A percentile compares a stretch with the other conserved stretches of the same genome.
Conservation (phyloP, 1,284 basidiomycete genomes). For the Heterobasidion occidentale region DNA sequence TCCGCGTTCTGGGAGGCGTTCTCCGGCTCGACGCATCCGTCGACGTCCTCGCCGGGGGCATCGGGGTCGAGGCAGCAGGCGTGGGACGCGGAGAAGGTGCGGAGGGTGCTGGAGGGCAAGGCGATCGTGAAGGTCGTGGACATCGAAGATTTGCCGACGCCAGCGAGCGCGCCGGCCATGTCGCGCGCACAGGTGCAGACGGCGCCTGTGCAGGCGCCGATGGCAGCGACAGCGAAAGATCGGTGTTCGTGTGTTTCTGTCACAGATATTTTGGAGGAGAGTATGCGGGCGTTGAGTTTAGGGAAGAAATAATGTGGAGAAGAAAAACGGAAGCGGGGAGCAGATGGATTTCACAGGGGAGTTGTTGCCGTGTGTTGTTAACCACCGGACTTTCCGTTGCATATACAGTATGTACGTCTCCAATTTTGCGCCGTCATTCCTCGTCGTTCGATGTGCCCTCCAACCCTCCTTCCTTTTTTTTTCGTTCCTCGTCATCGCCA, state of each 20-base stretch:
- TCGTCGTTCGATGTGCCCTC: no score
- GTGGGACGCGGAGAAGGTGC: conserved; percentile 72
- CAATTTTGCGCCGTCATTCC: not conserved
- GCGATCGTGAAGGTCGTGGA: conserved; percentile 71
- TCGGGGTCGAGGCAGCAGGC: conserved; percentile 15
- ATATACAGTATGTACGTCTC: no score
- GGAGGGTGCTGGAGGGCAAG: conserved; percentile 67
- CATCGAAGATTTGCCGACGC: conserved; percentile 22
- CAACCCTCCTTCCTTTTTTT: no score
- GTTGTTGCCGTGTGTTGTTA: not conserved
- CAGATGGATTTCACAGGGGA: not conserved
- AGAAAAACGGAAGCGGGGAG: not conserved
- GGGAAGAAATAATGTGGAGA: conserved; percentile 33
- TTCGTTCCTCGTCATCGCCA: no score
- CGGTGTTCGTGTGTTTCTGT: conserved; percentile 13
- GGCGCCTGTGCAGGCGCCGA: conserved; percentile 6
- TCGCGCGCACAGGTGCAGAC: not conserved
- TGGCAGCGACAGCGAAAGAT: conserved; percentile 11
- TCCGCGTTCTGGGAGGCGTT: conserved; percentile 79
- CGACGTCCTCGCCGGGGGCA: conserved; percentile 11
- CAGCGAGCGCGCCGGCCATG: not conserved
- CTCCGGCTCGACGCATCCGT: conserved; percentile 32
- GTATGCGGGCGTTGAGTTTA: conserved; percentile 52
- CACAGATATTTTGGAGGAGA: conserved; percentile 47
- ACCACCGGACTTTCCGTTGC: no score